Evolutionary conservation across 306 rosid species (phyloP), one percentile per base, ranked within the genome.

Genomic region (Canavalia gladiata): DNA sequence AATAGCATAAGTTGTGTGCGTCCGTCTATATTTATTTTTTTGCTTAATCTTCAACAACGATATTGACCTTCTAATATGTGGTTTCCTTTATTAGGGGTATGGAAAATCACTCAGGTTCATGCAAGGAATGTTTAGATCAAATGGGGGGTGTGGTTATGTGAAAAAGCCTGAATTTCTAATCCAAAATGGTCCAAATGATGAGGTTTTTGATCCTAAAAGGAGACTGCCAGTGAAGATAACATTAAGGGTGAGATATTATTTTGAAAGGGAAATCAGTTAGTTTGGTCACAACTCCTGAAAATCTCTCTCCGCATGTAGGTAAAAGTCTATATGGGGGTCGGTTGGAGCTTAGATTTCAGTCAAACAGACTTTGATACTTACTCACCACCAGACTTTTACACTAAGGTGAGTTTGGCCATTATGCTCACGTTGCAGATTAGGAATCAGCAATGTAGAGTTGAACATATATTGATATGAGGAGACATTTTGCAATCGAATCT

Each of bases 111-210:
- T 91, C n/a, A 60, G 94, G 93, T 55, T 45, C 84, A 91, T 93
- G 98, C 91, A 89, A 60, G 98, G 98, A 86, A 91, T 93, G 98
- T 93, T 91, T 60, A 88, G 84, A 85, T 88, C 89, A 64, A 93
- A 93, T 74, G 98, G 98, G 71, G 92, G 88, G 67, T 90, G 97
- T 66, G 98, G 98, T 62, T 91, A 91, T 74, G 83, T 93, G 83
- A 93, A 90, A 74, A 93, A 89, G 70, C 97, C 98, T 13, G 90
- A 78, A 2, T 87, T 88, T 74, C 87, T 93, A 54, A 30, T 91
- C 69, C 41, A 39, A 2, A 85, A 51, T 75, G 88, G 88, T 60
- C 74, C 91, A 29, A 3, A 57, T 10, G 12, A 70, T 58, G 97
- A 89, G 75, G 89, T 90, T 45, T 93, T 91, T 65, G 90, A 93